These are phyloP conservation scores for Coemansia sp. DNA, from an alignment of 192 early-diverging fungal genomes.

Conservation along the genomic window DNA sequence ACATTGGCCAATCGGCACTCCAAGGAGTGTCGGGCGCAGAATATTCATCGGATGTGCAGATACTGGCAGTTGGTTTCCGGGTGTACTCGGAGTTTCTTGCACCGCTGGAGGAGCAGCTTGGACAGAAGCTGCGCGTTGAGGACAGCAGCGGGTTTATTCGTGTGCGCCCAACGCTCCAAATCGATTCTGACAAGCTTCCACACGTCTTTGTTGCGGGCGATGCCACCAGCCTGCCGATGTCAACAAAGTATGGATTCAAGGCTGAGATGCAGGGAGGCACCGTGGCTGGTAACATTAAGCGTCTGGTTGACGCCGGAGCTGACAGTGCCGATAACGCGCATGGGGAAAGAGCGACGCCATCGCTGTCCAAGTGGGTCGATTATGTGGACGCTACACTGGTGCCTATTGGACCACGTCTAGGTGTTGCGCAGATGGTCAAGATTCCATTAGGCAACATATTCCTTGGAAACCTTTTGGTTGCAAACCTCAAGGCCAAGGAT, in stretches of 20 bases:
- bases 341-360: constrained; percentile 17
- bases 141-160: constrained; percentile 33
- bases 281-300: constrained; percentile 37
- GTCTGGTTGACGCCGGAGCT: constrained; percentile 31
- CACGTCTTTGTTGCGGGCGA: constrained; percentile 64
- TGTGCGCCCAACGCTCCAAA: constrained; percentile 58
- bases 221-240: constrained; percentile 45
- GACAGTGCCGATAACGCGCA: constrained; percentile 10
- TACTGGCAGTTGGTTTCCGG: constrained; percentile 51
- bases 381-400: constrained; percentile 44
- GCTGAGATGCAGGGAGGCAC: constrained; percentile 52
- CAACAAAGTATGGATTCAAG: constrained; percentile 52
- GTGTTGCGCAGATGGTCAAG: constrained; percentile 39
- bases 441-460: constrained; percentile 26
- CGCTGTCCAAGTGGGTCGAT: constrained; percentile 32
- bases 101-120: constrained; percentile 32
- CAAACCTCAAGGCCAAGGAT: constrained; percentile 39
- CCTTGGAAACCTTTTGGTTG: constrained; percentile 28
- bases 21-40: constrained; percentile 45
- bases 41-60: constrained; percentile 61
- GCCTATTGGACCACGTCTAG: constrained; percentile 42
- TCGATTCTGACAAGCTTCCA: constrained; percentile 41
- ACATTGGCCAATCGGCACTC: constrained; percentile 35
- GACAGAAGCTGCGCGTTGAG: constrained; percentile 26
- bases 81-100: constrained; percentile 56